Conservation (phyloP, 306 rosid genomes). For the Ormosia semicastrata region DNA sequence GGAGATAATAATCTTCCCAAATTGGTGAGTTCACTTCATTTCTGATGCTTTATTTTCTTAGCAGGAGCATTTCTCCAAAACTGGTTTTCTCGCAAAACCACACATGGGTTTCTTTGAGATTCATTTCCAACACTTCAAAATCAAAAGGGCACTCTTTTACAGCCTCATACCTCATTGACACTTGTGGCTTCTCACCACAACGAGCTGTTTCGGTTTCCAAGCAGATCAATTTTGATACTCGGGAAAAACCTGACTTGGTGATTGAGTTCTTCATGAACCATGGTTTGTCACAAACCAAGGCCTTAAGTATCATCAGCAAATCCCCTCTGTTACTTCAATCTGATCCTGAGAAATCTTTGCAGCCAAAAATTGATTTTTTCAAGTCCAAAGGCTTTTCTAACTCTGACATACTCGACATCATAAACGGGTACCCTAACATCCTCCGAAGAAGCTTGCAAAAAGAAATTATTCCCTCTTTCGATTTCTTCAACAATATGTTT, state of each 20-base stretch:
- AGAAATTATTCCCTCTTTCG: background rate
- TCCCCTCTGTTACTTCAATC: background rate
- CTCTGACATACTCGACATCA: background rate
- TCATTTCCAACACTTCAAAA: background rate
- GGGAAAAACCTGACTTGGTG: background rate
- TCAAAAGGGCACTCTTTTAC: background rate
- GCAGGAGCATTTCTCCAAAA: background rate
- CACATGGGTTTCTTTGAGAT: background rate
- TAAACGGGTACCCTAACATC: background rate
- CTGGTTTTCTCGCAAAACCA: background rate
- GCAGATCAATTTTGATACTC: background rate
- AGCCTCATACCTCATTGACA: background rate
- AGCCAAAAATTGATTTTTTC: constrained; percentile 13
- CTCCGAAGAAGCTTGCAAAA: background rate
- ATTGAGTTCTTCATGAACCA: background rate
- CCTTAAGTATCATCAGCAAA: too few species aligned
- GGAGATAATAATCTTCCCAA: background rate
- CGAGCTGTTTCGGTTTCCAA: background rate
- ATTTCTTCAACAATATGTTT: background rate
- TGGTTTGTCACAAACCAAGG: too few species aligned
- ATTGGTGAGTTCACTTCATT: background rate
- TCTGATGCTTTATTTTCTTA: background rate
- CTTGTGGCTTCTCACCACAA: background rate
- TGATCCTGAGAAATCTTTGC: background rate
- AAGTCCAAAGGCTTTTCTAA: background rate